Percentiles rank a stretch among this genome's conserved stretches.
These are phyloP conservation scores for Ophiostoma fasciatum DNA, from an alignment of 2,329 filamentous ascomycete species.

Conservation along the genomic window DNA sequence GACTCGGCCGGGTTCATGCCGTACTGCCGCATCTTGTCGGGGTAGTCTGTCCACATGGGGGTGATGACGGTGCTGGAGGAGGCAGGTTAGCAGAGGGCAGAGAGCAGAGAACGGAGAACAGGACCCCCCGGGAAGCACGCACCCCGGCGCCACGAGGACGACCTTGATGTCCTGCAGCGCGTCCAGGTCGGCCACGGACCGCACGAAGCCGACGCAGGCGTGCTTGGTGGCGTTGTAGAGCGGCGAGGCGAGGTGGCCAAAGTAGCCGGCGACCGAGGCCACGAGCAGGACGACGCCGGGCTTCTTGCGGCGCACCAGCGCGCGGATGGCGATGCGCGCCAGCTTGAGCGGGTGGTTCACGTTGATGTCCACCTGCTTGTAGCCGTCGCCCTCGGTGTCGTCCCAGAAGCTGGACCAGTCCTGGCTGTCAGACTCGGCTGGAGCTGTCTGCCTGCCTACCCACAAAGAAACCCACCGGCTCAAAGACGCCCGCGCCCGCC, in stretches of 20 bases:
- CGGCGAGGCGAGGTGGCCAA: slow-evolving; percentile 16
- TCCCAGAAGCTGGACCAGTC: slow-evolving; percentile 21
- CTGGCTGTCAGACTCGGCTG: background rate
- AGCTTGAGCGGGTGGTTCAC: slow-evolving; percentile 23
- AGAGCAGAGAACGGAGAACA: background rate
- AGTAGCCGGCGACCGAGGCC: slow-evolving; percentile 19
- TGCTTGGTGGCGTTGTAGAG: slow-evolving; percentile 24
- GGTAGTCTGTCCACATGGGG: slow-evolving; percentile 4
- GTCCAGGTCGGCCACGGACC: slow-evolving; percentile 16
- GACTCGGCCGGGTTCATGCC: background rate
- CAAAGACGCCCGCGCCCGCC: slow-evolving; percentile 23
- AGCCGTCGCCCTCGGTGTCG: slow-evolving; percentile 19
- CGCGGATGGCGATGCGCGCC: slow-evolving; percentile 21
- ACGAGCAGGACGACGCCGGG: slow-evolving; percentile 21
- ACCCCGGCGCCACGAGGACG: slow-evolving; percentile 1
- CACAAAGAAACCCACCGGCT: slow-evolving; percentile 17
- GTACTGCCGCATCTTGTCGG: slow-evolving; percentile 5
- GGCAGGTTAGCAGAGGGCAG: background rate
- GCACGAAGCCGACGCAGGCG: slow-evolving; percentile 22
- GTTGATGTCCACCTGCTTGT: slow-evolving; percentile 20
- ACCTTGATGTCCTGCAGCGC: slow-evolving; percentile 4
- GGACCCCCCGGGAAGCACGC: background rate
- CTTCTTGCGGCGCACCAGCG: slow-evolving; percentile 17
- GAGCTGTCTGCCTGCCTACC: no score
- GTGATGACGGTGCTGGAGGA: background rate